Conservation (phyloP, 2,329 filamentous ascomycete genomes). For the Fusarium oxysporum region DNA sequence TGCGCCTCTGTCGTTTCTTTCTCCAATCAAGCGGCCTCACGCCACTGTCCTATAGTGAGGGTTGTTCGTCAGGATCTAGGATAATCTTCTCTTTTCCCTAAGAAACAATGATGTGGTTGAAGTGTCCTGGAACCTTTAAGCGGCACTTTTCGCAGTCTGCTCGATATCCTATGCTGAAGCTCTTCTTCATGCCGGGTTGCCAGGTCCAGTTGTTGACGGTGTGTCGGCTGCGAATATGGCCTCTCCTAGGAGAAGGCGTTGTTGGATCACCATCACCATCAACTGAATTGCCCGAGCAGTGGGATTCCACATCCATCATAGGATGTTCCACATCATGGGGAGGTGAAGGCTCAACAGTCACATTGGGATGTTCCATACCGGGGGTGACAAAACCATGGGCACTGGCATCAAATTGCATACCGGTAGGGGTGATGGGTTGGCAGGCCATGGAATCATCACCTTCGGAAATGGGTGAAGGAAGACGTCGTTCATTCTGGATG, state of each 20-base stretch:
- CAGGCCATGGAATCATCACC: constrained; percentile 61
- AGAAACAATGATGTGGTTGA: constrained; percentile 80
- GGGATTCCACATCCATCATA: constrained; percentile 53
- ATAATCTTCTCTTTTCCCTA: constrained; percentile 54
- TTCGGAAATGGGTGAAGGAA: constrained; percentile 72
- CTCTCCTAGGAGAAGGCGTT: constrained; percentile 63
- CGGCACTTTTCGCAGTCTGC: constrained; percentile 83
- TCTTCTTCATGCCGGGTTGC: constrained; percentile 74
- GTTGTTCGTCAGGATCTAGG: constrained; percentile 38
- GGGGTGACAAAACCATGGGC: constrained; percentile 50
- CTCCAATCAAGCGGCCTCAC: constrained; percentile 43
- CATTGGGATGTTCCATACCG: constrained; percentile 29
- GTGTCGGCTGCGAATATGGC: constrained; percentile 69
- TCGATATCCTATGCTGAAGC: constrained; percentile 82
- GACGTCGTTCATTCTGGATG: constrained; percentile 64
- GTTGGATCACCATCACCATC: constrained; percentile 52
- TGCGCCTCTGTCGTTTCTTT: constrained; percentile 24
- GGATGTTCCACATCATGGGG: constrained; percentile 55
- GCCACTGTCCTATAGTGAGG: constrained; percentile 43
- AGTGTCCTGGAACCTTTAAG: constrained; percentile 80
- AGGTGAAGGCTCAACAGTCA: constrained; percentile 40
- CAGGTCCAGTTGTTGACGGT: constrained; percentile 71
- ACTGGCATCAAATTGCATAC: constrained; percentile 50
- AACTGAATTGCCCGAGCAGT: constrained; percentile 34
- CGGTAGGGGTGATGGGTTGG: constrained; percentile 46